Conservation (phyloP, 805 yeast species). For the Saccharomycopsis schoenii region DNA sequence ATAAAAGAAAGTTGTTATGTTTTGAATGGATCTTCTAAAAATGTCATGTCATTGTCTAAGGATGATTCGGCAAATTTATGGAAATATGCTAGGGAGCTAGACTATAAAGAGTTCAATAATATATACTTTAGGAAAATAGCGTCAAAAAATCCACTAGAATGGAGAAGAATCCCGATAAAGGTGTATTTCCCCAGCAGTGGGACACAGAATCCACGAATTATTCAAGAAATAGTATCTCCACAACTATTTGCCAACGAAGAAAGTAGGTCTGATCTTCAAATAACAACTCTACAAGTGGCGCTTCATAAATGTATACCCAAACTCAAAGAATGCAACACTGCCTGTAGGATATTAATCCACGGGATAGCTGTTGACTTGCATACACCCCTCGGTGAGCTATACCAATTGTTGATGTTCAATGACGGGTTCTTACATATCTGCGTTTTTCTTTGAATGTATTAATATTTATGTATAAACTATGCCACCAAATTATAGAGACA, state of each 20-base stretch:
- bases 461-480: too few relatives aligned
- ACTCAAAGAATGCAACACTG: not conserved
- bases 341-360: slow-evolving; percentile 39
- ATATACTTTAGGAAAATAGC: slow-evolving; percentile 21
- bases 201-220: slow-evolving; percentile 22
- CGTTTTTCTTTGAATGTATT: not conserved
- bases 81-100: slow-evolving; percentile 31
- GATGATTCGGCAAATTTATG: slow-evolving; percentile 50
- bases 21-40: slow-evolving; percentile 65
- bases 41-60: slow-evolving; percentile 68
- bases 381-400: slow-evolving; percentile 37
- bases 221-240: slow-evolving; percentile 27
- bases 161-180: slow-evolving; percentile 39
- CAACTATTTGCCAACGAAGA: not conserved
- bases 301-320: slow-evolving; percentile 36
- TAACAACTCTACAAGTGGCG: slow-evolving; percentile 30
- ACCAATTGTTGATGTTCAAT: slow-evolving; percentile 34
- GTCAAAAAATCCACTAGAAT: slow-evolving; percentile 18
- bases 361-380: slow-evolving; percentile 43
- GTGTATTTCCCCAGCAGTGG: slow-evolving; percentile 32
- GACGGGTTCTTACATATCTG: slow-evolving; percentile 59
- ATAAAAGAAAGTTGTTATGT: slow-evolving; percentile 76
- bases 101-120: slow-evolving; percentile 25
- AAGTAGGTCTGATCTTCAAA: not conserved
- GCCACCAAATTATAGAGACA: not conserved